These are phyloP conservation scores for Phoma herbarum DNA, from an alignment of 2,329 filamentous ascomycete species.

Conservation along the genomic window DNA sequence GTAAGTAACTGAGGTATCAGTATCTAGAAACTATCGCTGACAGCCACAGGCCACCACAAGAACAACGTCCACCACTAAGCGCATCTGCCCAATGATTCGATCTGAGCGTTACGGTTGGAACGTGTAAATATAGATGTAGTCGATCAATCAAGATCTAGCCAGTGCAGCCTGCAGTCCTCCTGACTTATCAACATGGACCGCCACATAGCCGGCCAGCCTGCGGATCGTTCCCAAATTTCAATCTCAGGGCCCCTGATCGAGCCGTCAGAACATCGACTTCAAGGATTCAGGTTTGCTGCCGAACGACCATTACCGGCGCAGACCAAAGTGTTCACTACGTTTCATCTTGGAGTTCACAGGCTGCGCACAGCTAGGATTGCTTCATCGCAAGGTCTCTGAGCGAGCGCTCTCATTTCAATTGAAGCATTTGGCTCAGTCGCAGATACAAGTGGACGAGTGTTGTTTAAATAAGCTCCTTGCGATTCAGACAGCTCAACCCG, in stretches of 20 bases:
- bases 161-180: conserved; percentile 18
- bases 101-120: conserved; percentile 32
- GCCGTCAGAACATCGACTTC: not conserved
- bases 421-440: not conserved
- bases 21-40: conserved; percentile 28
- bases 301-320: not conserved
- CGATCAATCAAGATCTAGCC: conserved; percentile 45
- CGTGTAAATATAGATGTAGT: conserved; percentile 53
- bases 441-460: not conserved
- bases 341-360: not conserved
- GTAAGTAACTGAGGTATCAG: conserved; percentile 66
- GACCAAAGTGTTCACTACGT: not conserved
- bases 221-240: not conserved
- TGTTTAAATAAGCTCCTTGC: not conserved
- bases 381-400: not conserved
- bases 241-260: not conserved
- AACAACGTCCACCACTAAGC: conserved; percentile 98
- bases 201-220: not conserved
- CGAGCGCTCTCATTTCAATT: not conserved
- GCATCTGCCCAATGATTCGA: conserved; percentile 13
- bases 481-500: not conserved
- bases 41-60: conserved; percentile 90
- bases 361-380: not conserved
- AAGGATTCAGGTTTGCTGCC: no score
- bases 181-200: not conserved